Evolutionary conservation across 78 protist genomes (phyloP).

Genomic region (slime mould (Dictyostelium discoideum)): DNA sequence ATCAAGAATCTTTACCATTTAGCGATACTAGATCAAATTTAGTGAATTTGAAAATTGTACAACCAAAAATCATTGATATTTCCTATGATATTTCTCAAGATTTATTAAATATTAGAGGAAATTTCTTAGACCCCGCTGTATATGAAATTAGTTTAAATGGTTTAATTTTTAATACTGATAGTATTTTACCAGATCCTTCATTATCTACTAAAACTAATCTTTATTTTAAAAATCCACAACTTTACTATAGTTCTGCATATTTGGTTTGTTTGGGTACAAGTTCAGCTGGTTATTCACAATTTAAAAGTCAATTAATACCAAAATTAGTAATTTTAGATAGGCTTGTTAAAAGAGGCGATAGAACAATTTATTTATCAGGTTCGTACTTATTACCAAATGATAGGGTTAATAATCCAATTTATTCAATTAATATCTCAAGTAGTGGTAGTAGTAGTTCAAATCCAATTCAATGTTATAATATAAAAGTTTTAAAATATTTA

Average conservation of each 20-base stretch:
- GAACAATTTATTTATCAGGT: not conserved
- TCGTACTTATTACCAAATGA: not conserved
- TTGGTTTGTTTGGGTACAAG: not conserved
- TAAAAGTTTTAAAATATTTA: not conserved
- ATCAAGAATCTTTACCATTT: not conserved
- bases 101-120: not conserved
- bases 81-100: not conserved
- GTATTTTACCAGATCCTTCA: not conserved
- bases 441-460: not conserved
- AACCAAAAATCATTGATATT: not conserved
- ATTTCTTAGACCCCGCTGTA: not conserved
- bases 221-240: not conserved
- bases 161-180: not conserved
- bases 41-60: not conserved
- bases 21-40: not conserved
- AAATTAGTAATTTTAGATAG: not conserved
- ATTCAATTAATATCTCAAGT: not conserved
- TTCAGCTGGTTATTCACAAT: not conserved
- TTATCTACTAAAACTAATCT: not conserved
- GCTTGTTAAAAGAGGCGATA: not conserved
- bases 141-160: not conserved
- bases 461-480: not conserved
- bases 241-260: not conserved
- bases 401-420: not conserved
- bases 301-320: not conserved